Evolutionary conservation across 2,329 filamentous ascomycete species (phyloP).

Genomic region (Aspergillus amoenus): DNA sequence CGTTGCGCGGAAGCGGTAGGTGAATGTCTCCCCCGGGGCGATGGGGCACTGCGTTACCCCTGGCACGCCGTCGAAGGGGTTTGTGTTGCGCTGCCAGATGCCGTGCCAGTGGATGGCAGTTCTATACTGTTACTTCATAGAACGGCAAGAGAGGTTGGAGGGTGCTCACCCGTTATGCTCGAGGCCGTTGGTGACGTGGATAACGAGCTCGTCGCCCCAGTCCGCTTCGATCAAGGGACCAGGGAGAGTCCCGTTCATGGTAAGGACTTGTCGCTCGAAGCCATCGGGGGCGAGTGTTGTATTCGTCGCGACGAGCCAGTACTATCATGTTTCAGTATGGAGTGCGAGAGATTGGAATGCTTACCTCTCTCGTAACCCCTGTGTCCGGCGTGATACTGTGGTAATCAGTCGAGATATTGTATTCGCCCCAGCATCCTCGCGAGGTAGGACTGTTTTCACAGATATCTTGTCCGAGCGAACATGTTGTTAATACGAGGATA

Average conservation of each 20-base stretch:
- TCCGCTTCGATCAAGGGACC: slow-evolving; percentile 66
- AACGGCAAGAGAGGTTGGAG: too few relatives aligned
- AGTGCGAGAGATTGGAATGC: too few relatives aligned
- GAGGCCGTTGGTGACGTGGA: slow-evolving; percentile 57
- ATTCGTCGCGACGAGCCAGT: slow-evolving; percentile 17
- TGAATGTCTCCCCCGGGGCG: slow-evolving; percentile 34
- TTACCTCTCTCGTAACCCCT: slow-evolving; percentile 7
- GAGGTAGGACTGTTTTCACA: slow-evolving; percentile 6
- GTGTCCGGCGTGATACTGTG: slow-evolving; percentile 22
- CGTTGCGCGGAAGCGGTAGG: slow-evolving; percentile 37
- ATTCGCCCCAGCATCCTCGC: slow-evolving; percentile 30
- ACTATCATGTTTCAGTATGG: not conserved
- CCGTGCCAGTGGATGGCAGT: slow-evolving; percentile 37
- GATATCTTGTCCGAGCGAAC: too few relatives aligned
- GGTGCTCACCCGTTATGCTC: slow-evolving; percentile 6
- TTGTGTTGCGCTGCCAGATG: slow-evolving; percentile 32
- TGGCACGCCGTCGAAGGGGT: slow-evolving; percentile 31
- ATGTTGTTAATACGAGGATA: too few relatives aligned
- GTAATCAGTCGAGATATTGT: slow-evolving; percentile 36
- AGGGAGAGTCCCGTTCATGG: slow-evolving; percentile 66
- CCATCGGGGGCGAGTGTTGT: slow-evolving; percentile 20
- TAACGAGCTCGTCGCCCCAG: slow-evolving; percentile 59
- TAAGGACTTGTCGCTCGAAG: slow-evolving; percentile 41
- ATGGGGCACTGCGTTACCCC: slow-evolving; percentile 41
- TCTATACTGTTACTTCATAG: not conserved